These are phyloP conservation scores for Lactarius hengduanensis DNA, from an alignment of 768 basidiomycete species.

Conservation along the genomic window DNA sequence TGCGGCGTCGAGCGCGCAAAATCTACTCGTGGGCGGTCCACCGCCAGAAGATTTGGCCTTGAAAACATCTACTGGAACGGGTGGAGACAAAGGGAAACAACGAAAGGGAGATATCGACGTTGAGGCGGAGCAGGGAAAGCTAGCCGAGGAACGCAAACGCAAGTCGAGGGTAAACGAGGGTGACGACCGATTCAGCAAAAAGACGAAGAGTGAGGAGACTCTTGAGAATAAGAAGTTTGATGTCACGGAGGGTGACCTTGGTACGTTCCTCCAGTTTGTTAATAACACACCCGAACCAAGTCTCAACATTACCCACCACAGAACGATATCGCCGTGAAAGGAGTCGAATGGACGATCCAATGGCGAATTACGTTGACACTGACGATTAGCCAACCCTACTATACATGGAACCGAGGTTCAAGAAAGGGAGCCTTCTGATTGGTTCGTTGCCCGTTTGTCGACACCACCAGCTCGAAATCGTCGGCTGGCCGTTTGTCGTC, in stretches of 20 bases:
- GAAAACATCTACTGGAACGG: slow-evolving; percentile 8
- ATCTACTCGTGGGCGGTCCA: slow-evolving; percentile 47
- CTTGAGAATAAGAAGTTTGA: slow-evolving; percentile 68
- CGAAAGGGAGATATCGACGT: slow-evolving; percentile 18
- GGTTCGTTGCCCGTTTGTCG: background rate
- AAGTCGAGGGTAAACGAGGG: slow-evolving; percentile 41
- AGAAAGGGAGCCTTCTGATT: background rate
- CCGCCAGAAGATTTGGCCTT: slow-evolving; percentile 22
- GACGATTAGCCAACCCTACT: slow-evolving; percentile 33
- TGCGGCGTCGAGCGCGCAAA: slow-evolving; percentile 70
- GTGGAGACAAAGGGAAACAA: slow-evolving; percentile 32
- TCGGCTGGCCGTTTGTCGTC: background rate
- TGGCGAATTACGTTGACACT: slow-evolving; percentile 85
- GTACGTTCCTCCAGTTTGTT: slow-evolving; percentile 41
- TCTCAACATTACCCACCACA: slow-evolving; percentile 35
- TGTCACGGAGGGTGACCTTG: slow-evolving; percentile 86
- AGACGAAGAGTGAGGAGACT: slow-evolving; percentile 78
- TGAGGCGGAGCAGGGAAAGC: slow-evolving; percentile 30
- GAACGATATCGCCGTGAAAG: slow-evolving; percentile 89
- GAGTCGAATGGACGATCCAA: slow-evolving; percentile 80
- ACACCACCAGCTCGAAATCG: background rate
- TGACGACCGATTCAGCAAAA: slow-evolving; percentile 76
- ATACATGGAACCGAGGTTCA: background rate
- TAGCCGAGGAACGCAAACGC: slow-evolving; percentile 32
- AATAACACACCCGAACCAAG: background rate